phyloP scores from a whole-genome alignment of 345 rosid species.

The Eucalyptus melliodora region DNA sequence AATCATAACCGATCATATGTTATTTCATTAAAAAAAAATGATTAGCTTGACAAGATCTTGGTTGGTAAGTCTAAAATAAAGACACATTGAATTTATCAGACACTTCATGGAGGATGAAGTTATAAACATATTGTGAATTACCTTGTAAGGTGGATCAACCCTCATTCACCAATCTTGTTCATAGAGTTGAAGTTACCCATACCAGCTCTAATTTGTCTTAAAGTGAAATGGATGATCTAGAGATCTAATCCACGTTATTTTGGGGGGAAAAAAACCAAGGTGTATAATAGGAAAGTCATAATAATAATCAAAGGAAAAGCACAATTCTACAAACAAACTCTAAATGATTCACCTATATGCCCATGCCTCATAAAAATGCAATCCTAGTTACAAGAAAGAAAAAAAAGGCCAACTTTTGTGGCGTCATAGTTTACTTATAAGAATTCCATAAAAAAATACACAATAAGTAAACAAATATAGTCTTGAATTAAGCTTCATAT shows the following conservation, averaged over 20 bases:
- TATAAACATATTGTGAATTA: constrained; percentile 1
- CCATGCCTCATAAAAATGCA: neutral
- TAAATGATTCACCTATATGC: neutral
- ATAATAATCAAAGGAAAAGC: neutral
- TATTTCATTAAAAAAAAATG: too few relatives aligned
- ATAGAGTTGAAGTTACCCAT: constrained; percentile 59
- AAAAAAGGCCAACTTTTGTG: neutral
- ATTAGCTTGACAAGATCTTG: neutral
- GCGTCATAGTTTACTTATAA: neutral
- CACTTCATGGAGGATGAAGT: neutral
- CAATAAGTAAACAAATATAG: neutral
- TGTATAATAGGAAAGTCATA: neutral
- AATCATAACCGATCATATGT: neutral
- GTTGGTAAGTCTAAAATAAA: neutral
- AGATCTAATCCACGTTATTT: constrained; percentile 55
- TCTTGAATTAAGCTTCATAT: neutral
- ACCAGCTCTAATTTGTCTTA: constrained; percentile 64
- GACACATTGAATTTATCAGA: neutral
- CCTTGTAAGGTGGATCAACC: constrained; percentile 89
- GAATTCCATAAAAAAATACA: neutral
- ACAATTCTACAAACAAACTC: neutral
- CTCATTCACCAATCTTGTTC: constrained; percentile 89
- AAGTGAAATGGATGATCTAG: constrained; percentile 65
- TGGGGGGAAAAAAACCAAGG: neutral
- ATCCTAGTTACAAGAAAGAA: neutral